These are phyloP conservation scores for Fusarium sp. DNA, from an alignment of 2,329 filamentous ascomycete genomes.

Conservation along the genomic window DNA sequence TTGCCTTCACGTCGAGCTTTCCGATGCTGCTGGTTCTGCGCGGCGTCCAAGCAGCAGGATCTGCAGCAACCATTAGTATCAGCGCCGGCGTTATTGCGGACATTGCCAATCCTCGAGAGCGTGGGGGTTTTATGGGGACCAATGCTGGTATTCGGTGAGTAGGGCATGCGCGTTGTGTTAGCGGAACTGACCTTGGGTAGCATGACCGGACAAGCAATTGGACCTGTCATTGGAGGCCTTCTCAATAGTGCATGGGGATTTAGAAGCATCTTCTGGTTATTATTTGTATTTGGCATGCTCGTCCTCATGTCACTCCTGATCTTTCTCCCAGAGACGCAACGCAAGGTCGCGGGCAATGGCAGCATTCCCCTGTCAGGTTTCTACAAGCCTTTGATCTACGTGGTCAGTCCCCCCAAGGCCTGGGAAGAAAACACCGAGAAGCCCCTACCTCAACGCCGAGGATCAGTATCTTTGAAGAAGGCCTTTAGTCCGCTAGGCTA, in stretches of 20 bases:
- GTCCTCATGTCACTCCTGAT: slow-evolving; percentile 37
- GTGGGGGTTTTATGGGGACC: slow-evolving; percentile 36
- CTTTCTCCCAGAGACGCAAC: slow-evolving; percentile 44
- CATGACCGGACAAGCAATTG: slow-evolving; percentile 41
- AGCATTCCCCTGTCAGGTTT: slow-evolving; percentile 37
- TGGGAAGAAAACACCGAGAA: background rate
- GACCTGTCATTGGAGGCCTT: slow-evolving; percentile 47
- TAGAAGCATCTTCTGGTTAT: slow-evolving; percentile 46
- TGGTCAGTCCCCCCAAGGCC: background rate
- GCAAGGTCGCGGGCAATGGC: slow-evolving; percentile 43
- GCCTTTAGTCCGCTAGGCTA: slow-evolving; percentile 36
- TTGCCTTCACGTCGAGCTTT: slow-evolving; percentile 19
- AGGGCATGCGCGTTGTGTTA: background rate
- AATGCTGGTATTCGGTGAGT: slow-evolving; percentile 13
- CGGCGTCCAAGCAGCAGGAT: slow-evolving; percentile 36
- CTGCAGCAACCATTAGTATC: slow-evolving; percentile 38
- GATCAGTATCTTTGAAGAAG: background rate
- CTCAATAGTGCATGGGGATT: slow-evolving; percentile 43
- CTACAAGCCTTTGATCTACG: slow-evolving; percentile 39
- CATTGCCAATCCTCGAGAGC: slow-evolving; percentile 31
- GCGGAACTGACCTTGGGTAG: background rate
- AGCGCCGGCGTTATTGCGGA: slow-evolving; percentile 38
- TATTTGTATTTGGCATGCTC: slow-evolving; percentile 36
- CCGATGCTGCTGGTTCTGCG: slow-evolving; percentile 16
- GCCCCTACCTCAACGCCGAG: background rate